Evolutionary conservation across 768 basidiomycete genomes (phyloP).

Genomic region (Tricholoma saponaceum): DNA sequence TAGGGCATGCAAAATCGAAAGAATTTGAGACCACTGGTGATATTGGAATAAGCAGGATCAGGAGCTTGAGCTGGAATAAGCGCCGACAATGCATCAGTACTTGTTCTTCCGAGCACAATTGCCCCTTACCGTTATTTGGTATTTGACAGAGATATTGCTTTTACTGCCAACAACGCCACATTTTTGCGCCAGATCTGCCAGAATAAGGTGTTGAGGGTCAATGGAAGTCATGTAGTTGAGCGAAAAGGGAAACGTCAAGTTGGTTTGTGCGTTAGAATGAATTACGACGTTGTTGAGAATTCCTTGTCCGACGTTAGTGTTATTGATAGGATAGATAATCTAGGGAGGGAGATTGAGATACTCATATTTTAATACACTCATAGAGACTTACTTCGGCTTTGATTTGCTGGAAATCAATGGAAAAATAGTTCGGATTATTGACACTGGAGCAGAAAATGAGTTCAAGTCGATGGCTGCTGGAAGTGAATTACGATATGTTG

Average conservation of each 20-base stretch:
- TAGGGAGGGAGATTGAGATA: slow-evolving; percentile 19
- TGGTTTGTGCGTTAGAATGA: slow-evolving; percentile 49
- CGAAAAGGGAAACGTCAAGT: slow-evolving; percentile 73
- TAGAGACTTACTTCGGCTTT: slow-evolving; percentile 46
- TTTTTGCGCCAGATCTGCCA: slow-evolving; percentile 58
- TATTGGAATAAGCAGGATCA: slow-evolving; percentile 60
- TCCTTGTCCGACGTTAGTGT: slow-evolving; percentile 66
- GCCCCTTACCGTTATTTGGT: slow-evolving; percentile 58
- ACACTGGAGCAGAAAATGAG: slow-evolving; percentile 41
- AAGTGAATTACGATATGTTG: slow-evolving; percentile 51
- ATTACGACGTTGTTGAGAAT: slow-evolving; percentile 41
- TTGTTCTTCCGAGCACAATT: neutral
- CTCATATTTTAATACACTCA: neutral
- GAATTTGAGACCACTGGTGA: slow-evolving; percentile 62
- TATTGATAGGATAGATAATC: slow-evolving; percentile 75
- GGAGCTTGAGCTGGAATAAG: slow-evolving; percentile 52
- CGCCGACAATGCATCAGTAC: neutral
- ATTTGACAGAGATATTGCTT: slow-evolving; percentile 52
- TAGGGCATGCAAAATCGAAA: slow-evolving; percentile 63
- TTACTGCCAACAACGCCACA: slow-evolving; percentile 51
- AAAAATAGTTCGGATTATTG: slow-evolving; percentile 78
- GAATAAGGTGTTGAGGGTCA: slow-evolving; percentile 50
- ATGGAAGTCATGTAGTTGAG: slow-evolving; percentile 53
- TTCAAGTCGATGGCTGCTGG: neutral
- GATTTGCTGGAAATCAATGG: slow-evolving; percentile 61